phyloP scores from a whole-genome alignment of 257 asterid species.

The Apocynum venetum region DNA sequence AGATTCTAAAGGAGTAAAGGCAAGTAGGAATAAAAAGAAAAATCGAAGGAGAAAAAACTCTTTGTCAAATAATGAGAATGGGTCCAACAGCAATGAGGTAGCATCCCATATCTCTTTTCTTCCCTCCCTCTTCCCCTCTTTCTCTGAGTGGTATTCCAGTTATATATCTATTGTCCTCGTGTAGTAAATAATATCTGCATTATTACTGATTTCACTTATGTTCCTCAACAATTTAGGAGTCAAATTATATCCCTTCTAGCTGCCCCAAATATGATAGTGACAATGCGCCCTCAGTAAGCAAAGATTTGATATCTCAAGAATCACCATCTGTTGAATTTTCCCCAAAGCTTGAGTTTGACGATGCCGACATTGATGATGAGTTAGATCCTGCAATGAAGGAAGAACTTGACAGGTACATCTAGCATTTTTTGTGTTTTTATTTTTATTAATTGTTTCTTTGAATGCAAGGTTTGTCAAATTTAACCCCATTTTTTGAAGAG shows the following conservation, averaged over 20 bases:
- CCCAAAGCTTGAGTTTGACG: conserved; percentile 37
- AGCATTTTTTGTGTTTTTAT: not conserved
- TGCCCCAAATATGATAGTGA: conserved; percentile 16
- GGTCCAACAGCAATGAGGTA: conserved; percentile 24
- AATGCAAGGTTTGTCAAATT: not conserved
- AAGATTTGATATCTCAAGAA: conserved; percentile 18
- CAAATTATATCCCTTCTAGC: conserved; percentile 22
- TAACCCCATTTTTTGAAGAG: not conserved
- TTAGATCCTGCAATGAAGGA: conserved; percentile 48
- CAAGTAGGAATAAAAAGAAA: conserved; percentile 38
- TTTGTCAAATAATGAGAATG: conserved; percentile 25
- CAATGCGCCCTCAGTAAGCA: conserved; percentile 27
- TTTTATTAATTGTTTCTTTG: not conserved
- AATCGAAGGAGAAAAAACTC: conserved; percentile 29
- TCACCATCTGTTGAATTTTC: conserved; percentile 27
- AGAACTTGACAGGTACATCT: conserved; percentile 40
- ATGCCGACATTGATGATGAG: conserved; percentile 39
- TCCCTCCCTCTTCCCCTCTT: not conserved
- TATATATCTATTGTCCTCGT: not conserved
- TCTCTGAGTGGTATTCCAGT: not conserved
- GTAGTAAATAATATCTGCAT: not conserved
- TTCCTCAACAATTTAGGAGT: conserved; percentile 22
- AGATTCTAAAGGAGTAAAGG: conserved; percentile 37
- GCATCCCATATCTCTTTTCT: conserved; percentile 1
- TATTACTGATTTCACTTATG: not conserved